Conservation (phyloP, 371 early-diverging fungal genomes). For the Mucor circinelloides region DNA sequence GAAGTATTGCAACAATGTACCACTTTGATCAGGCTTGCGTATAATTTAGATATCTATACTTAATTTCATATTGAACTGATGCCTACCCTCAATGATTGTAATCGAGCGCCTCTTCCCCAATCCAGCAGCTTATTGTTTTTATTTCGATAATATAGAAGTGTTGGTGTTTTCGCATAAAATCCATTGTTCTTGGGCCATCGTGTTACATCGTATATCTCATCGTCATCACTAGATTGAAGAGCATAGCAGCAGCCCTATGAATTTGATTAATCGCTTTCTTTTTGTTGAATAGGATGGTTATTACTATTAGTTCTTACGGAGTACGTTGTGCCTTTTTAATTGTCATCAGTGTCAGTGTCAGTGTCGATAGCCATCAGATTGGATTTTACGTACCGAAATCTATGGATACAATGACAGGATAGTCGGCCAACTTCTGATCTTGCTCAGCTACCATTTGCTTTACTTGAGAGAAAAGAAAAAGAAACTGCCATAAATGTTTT, state of each 20-base stretch:
- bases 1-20: constrained; percentile 27
- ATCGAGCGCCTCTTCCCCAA: constrained; percentile 61
- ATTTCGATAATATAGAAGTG: constrained; percentile 42
- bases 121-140: constrained; percentile 47
- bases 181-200: constrained; percentile 57
- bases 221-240: constrained; percentile 4
- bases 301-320: constrained; percentile 25
- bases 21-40: constrained; percentile 19
- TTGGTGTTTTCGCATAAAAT: constrained; percentile 52
- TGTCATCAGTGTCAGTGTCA: too few species aligned
- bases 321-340: constrained; percentile 41
- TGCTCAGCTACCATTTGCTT: not conserved
- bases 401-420: constrained; percentile 51
- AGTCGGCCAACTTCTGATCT: constrained; percentile 11
- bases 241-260: constrained; percentile 33
- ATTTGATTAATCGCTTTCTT: not conserved
- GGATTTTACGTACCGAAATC: constrained; percentile 41
- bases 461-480: not conserved
- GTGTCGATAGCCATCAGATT: not conserved
- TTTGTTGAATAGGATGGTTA: not conserved
- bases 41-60: not conserved
- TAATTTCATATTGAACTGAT: not conserved
- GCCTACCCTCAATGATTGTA: constrained; percentile 15
- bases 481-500: not conserved
- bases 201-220: constrained; percentile 54